Conservation (phyloP, 2,329 filamentous ascomycete genomes). For the Knoxdaviesia capensis region DNA sequence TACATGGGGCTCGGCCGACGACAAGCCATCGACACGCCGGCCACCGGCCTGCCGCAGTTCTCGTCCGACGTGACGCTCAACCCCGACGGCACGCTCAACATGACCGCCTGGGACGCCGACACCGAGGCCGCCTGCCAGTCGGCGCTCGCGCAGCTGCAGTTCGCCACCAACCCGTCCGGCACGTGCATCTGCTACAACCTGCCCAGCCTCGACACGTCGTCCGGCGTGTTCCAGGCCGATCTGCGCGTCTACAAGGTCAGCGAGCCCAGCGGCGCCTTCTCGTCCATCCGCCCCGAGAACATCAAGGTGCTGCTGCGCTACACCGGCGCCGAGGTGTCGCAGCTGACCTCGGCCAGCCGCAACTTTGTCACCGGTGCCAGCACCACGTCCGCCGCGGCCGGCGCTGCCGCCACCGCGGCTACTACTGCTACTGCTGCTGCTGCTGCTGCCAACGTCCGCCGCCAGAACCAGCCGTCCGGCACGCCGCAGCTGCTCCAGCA, state of each 20-base stretch:
- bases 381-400: constrained; percentile 3
- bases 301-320: constrained; percentile 35
- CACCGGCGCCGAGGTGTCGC: constrained; percentile 29
- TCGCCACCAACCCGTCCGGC: constrained; percentile 52
- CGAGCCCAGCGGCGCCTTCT: constrained; percentile 31
- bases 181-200: constrained; percentile 71
- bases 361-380: constrained; percentile 9
- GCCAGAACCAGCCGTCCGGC: constrained; percentile 1
- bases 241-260: constrained; percentile 54
- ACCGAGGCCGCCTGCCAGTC: constrained; percentile 38
- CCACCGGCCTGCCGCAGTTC: background rate
- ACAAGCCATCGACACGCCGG: constrained; percentile 1
- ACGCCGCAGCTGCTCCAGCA: constrained; percentile 28
- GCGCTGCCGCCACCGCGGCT: background rate
- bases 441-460: background rate
- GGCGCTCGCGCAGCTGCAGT: constrained; percentile 31
- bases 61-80: constrained; percentile 13
- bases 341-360: constrained; percentile 11
- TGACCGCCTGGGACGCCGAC: constrained; percentile 32
- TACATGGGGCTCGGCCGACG: background rate
- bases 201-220: constrained; percentile 43
- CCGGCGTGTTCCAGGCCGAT: constrained; percentile 58
- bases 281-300: constrained; percentile 26
- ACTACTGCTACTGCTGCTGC: background rate
- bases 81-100: constrained; percentile 25